Evolutionary conservation across 2,329 filamentous ascomycete genomes (phyloP).

Genomic region (Neonectria magnoliae): DNA sequence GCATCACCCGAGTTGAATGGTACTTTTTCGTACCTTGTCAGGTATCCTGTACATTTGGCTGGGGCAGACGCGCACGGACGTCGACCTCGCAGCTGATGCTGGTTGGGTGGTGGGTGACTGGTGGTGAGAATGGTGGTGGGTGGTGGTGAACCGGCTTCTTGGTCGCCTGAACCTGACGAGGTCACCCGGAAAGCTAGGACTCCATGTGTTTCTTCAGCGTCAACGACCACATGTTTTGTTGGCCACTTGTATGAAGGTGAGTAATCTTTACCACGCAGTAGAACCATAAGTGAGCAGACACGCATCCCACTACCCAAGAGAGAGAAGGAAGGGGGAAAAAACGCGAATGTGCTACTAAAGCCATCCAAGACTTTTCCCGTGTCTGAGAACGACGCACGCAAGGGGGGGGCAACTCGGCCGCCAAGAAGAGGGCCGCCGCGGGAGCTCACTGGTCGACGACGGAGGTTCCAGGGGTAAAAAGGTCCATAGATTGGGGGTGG

Average conservation of each 20-base stretch:
- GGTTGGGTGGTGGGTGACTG: neutral
- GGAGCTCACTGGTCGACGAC: constrained; percentile 27
- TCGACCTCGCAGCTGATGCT: neutral
- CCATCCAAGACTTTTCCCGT: constrained; percentile 8
- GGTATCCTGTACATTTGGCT: neutral
- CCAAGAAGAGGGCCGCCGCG: constrained; percentile 26
- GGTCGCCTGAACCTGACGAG: constrained; percentile 24
- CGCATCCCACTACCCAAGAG: neutral
- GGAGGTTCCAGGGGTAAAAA: constrained; percentile 33
- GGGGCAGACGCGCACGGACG: constrained; percentile 4
- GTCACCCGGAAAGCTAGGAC: constrained; percentile 3
- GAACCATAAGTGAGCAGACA: neutral
- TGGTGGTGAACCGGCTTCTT: constrained; percentile 9
- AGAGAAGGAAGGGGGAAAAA: neutral
- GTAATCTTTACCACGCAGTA: neutral
- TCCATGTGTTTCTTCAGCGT: neutral
- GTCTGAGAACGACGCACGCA: constrained; percentile 29
- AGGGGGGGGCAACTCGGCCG: constrained; percentile 8
- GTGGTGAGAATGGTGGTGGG: neutral
- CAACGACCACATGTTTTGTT: neutral
- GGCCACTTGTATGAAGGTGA: neutral
- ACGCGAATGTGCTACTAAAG: constrained; percentile 3
- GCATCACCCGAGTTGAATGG: neutral
- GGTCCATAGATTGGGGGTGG: constrained; percentile 2
- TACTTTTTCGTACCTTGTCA: neutral